A percentile compares a stretch with the other conserved stretches of the same genome.
These are phyloP conservation scores for Ceratocystis diversiconidia DNA, from an alignment of 2,329 filamentous ascomycete species.

Conservation along the genomic window DNA sequence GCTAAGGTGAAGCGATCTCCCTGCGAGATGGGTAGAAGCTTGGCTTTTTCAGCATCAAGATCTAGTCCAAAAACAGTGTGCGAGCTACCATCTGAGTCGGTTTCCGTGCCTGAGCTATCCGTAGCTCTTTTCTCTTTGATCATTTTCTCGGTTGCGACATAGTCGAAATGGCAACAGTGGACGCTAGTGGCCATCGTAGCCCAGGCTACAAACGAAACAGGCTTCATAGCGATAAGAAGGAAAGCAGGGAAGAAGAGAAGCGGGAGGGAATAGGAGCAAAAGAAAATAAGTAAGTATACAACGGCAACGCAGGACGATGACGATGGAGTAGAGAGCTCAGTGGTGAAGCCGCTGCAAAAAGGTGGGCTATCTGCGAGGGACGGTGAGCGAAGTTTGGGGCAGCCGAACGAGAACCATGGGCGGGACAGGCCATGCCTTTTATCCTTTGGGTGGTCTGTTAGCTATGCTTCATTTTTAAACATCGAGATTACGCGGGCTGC, in stretches of 20 bases:
- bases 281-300: not conserved
- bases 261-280: not conserved
- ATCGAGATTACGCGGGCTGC: too few relatives aligned
- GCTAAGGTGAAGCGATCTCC: not conserved
- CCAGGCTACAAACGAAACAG: not conserved
- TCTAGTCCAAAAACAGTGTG: not conserved
- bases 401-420: too few relatives aligned
- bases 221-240: not conserved
- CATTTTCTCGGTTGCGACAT: not conserved
- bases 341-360: too few relatives aligned
- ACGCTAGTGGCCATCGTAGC: not conserved
- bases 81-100: too few relatives aligned
- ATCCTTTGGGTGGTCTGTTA: too few relatives aligned
- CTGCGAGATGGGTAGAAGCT: not conserved
- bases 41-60: not conserved
- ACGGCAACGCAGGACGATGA: not conserved
- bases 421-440: too few relatives aligned
- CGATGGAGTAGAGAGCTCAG: not conserved
- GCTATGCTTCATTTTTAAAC: too few relatives aligned
- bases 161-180: not conserved
- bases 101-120: not conserved
- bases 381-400: too few relatives aligned
- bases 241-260: not conserved
- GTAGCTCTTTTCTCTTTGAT: not conserved
- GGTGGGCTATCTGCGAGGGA: too few relatives aligned